phyloP scores from a whole-genome alignment of 805 yeast species.

The Candida schatavii region DNA sequence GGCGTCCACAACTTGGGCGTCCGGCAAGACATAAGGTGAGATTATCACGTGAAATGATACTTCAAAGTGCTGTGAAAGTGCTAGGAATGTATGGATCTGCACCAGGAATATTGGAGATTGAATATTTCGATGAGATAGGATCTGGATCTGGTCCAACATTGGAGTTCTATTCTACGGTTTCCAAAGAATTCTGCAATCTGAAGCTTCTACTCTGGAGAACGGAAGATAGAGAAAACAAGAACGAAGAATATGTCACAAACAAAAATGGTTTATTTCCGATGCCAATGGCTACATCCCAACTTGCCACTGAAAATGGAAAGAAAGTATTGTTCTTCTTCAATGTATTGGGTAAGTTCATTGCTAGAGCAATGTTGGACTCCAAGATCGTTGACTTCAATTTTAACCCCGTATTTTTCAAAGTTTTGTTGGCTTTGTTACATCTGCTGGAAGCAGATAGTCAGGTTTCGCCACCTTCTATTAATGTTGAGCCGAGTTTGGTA shows the following conservation, averaged over 20 bases:
- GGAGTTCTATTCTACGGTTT: constrained; percentile 83
- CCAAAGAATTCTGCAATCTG: constrained; percentile 64
- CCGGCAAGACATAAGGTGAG: constrained; percentile 78
- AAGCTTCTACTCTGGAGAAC: constrained; percentile 68
- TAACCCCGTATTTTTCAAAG: constrained; percentile 64
- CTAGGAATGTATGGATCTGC: constrained; percentile 71
- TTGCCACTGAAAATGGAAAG: constrained; percentile 30
- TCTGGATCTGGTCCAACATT: constrained; percentile 95
- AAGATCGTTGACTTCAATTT: constrained; percentile 81
- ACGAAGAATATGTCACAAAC: constrained; percentile 37
- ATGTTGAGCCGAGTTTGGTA: constrained; percentile 17
- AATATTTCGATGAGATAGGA: constrained; percentile 89
- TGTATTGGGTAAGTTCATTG: constrained; percentile 77
- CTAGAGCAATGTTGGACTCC: constrained; percentile 84
- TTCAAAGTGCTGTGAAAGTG: constrained; percentile 77
- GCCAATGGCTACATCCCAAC: constrained; percentile 43
- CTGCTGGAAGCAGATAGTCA: not conserved
- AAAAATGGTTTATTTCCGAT: constrained; percentile 69
- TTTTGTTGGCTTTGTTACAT: constrained; percentile 42
- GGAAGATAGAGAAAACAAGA: constrained; percentile 22
- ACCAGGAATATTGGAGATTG: constrained; percentile 84
- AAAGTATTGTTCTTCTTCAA: constrained; percentile 54
- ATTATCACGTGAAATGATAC: constrained; percentile 63
- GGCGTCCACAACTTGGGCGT: constrained; percentile 60
- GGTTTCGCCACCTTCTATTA: constrained; percentile 7